Evolutionary conservation across 2,329 filamentous ascomycete genomes (phyloP), one percentile per base, ranked within the genome.

Genomic region (Talaromyces pinophilus): DNA sequence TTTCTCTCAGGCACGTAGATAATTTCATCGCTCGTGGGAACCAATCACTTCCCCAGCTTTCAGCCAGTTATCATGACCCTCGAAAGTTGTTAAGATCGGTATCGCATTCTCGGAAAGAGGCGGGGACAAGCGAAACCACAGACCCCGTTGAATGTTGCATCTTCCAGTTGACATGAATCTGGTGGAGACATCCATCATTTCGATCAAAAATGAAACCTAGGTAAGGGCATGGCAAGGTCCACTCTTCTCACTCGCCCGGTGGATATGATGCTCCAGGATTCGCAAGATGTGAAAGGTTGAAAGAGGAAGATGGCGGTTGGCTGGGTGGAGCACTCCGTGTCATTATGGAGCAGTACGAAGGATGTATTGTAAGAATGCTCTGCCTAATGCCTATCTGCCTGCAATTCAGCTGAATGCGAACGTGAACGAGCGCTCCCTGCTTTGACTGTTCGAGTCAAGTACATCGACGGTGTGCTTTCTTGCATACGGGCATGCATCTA

Each of bases 401-500:
- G 30, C 30, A 22, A 40, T 57, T 33, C 54, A 38, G n/a, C n/a
- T 57, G 54, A 22, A 7, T n/a, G 5, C 17, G 17, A 8, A 2
- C 2, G 17, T n/a, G 42, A 57, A 13, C 17, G 52, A 13, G 30
- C n/a, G n/a, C 33, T 57, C 15, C 15, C 28, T 38, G 7, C 54
- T n/a, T 52, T 10, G 17, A 55, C 28, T 55, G 28, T 33, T 35
- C 30, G 52, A 57, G 54, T 57, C 54, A 33, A 33, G 50, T 54
- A 54, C 22, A 35, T 35, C 52, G 52, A 35, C 30, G 52, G 52
- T 38, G 52, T 55, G 52, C 30, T 35, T 55, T 55, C 52, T 55
- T 55, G 52, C 52, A 55, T 55, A 22, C n/a, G 30, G 15, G 33
- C 50, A 55, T 57, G 54, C 54, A 57, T 57, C 54, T 57, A 54